Base-by-base conservation (phyloP, 83 land plant species). In the Diphasiastrum complanatum region DNA sequence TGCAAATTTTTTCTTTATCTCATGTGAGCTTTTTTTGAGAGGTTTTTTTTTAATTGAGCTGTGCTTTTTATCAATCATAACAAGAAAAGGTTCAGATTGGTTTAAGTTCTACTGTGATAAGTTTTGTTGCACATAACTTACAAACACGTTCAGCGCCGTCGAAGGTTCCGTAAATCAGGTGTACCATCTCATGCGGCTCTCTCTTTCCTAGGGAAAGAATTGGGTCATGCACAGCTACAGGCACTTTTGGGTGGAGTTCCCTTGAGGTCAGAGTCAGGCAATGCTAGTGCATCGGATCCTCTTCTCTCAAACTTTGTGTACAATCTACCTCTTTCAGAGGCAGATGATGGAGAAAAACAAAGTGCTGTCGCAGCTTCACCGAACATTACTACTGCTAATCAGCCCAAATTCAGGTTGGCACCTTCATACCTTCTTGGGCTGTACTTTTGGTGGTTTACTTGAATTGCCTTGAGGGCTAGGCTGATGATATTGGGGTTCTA, bases 141-240 rank as follows among this genome's bases (percentile, higher is more conserved):
- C 92, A 62, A n/a, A n/a, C n/a, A n/a, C n/a, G n/a, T 87, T 65
- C 85, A 81, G 76, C 79, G 95, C 45, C 74, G 88, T 28, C 72
- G 82, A 23, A 77, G 87, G 67, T 68, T 79, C 60, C 78, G 89
- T 35, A 79, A 79, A 66, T 66, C 79, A 37, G 86, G 79, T 35
- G 47, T 82, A 34, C 84, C 93, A 29, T 75, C 65, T 25, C 79
- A 76, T 65, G 80, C 89, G 33, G 78, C 85, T 32, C 66, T 86
- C 51, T 86, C 97, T 35, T 67, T 86, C 27, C 67, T 84, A 10
- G 81, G 97, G 6, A 73, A 81, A 47, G 97, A 91, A 45, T 80
- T 87, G 25, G 74, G 91, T 2, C 91, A 91, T 66, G 86, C 89
- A 32, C 97, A 91, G 61, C 63, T 91, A 52, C 89, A 84, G 64